Percentiles rank a stretch among this genome's conserved stretches.
These are phyloP conservation scores for Nannizzia gypsea DNA, from an alignment of 2,329 filamentous ascomycete species.

Conservation along the genomic window DNA sequence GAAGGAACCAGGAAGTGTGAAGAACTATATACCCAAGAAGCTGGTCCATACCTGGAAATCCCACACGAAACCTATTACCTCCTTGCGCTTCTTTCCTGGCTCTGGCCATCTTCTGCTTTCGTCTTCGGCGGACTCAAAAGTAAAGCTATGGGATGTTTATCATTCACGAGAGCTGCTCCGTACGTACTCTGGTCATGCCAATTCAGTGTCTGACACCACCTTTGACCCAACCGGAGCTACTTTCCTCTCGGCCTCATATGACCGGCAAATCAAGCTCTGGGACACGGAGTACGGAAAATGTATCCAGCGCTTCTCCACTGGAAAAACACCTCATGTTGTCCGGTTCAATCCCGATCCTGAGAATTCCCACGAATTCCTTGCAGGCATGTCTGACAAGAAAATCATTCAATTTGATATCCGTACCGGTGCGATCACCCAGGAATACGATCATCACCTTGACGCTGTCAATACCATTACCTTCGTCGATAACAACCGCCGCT, in stretches of 20 bases:
- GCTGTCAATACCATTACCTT: constrained; percentile 97
- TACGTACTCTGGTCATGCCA: constrained; percentile 82
- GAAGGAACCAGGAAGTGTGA: constrained; percentile 66
- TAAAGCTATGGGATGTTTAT: constrained; percentile 92
- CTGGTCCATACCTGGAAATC: constrained; percentile 80
- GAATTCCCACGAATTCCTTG: constrained; percentile 77
- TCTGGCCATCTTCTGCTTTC: constrained; percentile 84
- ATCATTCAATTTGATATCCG: constrained; percentile 94
- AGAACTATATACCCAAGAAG: constrained; percentile 93
- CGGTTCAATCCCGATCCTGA: constrained; percentile 77
- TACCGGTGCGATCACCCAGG: constrained; percentile 72
- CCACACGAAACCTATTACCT: constrained; percentile 75
- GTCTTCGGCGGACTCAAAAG: constrained; percentile 75
- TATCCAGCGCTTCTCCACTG: constrained; percentile 76
- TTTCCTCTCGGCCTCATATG: constrained; percentile 85
- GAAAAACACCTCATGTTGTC: constrained; percentile 89
- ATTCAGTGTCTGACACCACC: constrained; percentile 77
- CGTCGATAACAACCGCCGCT: constrained; percentile 84
- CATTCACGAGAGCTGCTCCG: constrained; percentile 79
- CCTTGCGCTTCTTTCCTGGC: constrained; percentile 75
- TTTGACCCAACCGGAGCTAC: constrained; percentile 74
- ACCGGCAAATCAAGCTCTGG: constrained; percentile 95
- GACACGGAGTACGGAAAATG: constrained; percentile 92
- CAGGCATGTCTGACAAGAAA: constrained; percentile 97
- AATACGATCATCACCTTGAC: constrained; percentile 97